Conservation (phyloP, 805 yeast species). For the Torulaspora gathmanii region DNA sequence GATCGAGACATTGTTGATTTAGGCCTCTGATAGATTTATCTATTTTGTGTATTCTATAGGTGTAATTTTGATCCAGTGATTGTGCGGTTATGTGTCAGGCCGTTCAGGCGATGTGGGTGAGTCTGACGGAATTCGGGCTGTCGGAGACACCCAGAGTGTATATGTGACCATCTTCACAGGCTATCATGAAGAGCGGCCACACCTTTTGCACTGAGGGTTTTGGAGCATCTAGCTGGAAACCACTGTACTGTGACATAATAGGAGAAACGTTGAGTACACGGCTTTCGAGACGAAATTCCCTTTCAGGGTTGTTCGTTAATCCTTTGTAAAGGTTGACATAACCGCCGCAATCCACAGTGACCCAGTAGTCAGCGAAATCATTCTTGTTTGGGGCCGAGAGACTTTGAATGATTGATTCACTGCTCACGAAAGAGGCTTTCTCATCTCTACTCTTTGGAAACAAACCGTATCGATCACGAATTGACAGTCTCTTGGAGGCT, state of each 20-base stretch:
- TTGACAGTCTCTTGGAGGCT: neutral
- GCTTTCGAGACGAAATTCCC: neutral
- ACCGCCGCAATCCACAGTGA: conserved; percentile 1
- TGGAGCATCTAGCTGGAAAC: neutral
- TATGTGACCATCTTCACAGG: conserved; percentile 7
- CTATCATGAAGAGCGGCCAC: conserved; percentile 11
- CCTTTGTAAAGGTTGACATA: neutral
- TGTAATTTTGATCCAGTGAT: neutral
- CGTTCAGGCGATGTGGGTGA: neutral
- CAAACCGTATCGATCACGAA: neutral
- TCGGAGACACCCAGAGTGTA: neutral
- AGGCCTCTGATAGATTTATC: conserved; percentile 22
- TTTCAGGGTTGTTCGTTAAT: neutral
- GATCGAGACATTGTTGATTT: conserved; percentile 95
- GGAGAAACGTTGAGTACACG: conserved; percentile 3
- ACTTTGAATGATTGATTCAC: neutral
- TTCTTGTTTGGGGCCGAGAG: neutral
- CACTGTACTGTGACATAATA: neutral
- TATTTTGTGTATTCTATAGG: conserved; percentile 1
- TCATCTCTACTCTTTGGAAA: neutral
- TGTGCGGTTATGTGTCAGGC: neutral
- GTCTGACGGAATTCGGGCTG: neutral
- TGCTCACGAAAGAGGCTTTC: neutral
- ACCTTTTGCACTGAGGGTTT: neutral
- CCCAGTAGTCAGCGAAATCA: neutral